Percentiles rank a stretch among this genome's conserved stretches.
phyloP scores from a whole-genome alignment of 306 rosid species.

The Pachyrhizus erosus region DNA sequence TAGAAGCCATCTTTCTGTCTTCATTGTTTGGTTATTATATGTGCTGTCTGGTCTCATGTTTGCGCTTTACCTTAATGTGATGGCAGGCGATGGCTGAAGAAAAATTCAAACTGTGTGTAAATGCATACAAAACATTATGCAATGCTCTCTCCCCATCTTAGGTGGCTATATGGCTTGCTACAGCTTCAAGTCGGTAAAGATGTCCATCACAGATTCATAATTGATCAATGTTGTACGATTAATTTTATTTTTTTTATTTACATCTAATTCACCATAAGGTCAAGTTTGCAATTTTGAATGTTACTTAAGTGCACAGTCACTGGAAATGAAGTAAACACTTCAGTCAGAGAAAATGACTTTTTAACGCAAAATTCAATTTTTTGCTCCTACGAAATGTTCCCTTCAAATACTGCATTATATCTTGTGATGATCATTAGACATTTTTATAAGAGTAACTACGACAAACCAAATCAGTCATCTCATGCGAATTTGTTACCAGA shows the following conservation, averaged over 20 bases:
- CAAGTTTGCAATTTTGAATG: constrained; percentile 22
- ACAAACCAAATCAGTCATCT: background rate
- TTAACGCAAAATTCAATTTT: background rate
- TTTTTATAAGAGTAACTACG: background rate
- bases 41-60: constrained; percentile 17
- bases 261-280: constrained; percentile 21
- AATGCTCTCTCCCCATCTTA: constrained; percentile 65
- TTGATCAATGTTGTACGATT: constrained; percentile 33
- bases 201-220: constrained; percentile 9
- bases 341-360: background rate
- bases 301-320: background rate
- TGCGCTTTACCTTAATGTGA: constrained; percentile 1
- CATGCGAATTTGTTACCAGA: background rate
- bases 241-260: constrained; percentile 14
- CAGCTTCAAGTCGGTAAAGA: background rate
- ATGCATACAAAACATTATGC: constrained; percentile 84
- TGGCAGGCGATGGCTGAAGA: constrained; percentile 80
- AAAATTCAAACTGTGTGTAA: constrained; percentile 74
- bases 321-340: constrained; percentile 24
- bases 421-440: background rate
- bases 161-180: constrained; percentile 14
- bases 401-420: background rate
- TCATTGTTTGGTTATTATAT: background rate
- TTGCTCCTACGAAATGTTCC: background rate
- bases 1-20: background rate